Conservation (phyloP, 371 early-diverging fungal species). For the Chytridium lagenaria region DNA sequence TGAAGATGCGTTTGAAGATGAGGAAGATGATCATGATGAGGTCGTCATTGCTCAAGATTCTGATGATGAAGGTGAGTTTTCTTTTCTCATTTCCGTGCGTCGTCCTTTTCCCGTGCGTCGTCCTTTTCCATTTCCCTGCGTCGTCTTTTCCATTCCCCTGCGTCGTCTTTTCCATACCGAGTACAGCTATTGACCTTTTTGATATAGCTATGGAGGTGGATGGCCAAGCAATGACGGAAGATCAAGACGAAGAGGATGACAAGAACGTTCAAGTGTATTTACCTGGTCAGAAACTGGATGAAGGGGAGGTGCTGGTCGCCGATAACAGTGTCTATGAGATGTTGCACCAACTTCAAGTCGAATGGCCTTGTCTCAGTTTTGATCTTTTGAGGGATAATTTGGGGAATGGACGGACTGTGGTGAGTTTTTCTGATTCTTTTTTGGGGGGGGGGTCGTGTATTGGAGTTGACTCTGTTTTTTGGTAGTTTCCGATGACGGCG, state of each 20-base stretch:
- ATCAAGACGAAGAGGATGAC: constrained; percentile 46
- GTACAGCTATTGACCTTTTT: neutral
- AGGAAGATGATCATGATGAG: constrained; percentile 73
- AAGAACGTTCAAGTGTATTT: constrained; percentile 76
- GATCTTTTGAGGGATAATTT: constrained; percentile 87
- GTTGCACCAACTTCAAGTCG: constrained; percentile 89
- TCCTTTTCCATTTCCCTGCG: too few species aligned
- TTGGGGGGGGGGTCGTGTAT: too few species aligned
- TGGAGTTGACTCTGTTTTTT: neutral
- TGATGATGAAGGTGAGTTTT: constrained; percentile 60
- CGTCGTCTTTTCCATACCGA: neutral
- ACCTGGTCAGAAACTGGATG: constrained; percentile 87
- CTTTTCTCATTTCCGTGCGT: constrained; percentile 14
- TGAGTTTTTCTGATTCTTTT: constrained; percentile 41
- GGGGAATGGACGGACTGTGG: constrained; percentile 79
- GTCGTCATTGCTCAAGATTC: constrained; percentile 61
- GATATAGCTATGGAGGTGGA: constrained; percentile 30
- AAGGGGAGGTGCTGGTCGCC: constrained; percentile 90
- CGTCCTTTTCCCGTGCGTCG: too few species aligned
- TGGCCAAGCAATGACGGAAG: constrained; percentile 28
- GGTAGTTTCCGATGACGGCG: constrained; percentile 84
- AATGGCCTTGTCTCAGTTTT: constrained; percentile 97
- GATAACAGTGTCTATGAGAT: constrained; percentile 95
- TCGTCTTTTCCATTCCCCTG: neutral
- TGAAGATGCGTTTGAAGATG: constrained; percentile 96